These are phyloP conservation scores for Termitomyces sp. DNA, from an alignment of 1,284 basidiomycete species.

Conservation along the genomic window DNA sequence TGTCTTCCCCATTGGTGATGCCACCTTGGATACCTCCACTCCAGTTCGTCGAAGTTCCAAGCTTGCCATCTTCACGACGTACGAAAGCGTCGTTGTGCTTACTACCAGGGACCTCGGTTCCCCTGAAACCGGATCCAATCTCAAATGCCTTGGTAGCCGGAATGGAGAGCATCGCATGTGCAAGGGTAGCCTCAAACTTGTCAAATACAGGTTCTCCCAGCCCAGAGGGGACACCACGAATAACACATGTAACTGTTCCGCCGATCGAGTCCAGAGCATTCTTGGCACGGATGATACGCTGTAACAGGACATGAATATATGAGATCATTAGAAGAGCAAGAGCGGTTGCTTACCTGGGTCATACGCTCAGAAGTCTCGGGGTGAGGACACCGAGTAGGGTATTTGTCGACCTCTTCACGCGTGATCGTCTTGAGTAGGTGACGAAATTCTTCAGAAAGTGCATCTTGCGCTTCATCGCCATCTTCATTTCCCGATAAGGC, in stretches of 20 bases:
- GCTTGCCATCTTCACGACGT: constrained; percentile 57
- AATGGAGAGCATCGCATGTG: constrained; percentile 98
- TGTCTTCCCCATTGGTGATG: constrained; percentile 95
- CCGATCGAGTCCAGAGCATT: constrained; percentile 92
- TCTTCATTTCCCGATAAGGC: constrained; percentile 45
- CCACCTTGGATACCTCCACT: constrained; percentile 98
- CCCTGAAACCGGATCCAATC: constrained; percentile 95
- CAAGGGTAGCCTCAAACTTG: constrained; percentile 96
- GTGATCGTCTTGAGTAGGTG: constrained; percentile 78
- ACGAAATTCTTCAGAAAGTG: constrained; percentile 81
- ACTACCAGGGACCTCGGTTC: constrained; percentile 92
- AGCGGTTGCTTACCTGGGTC: constrained; percentile 59
- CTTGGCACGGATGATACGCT: constrained; percentile 95
- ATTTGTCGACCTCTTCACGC: constrained; percentile 85
- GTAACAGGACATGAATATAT: constrained; percentile 6
- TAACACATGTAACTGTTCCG: constrained; percentile 95
- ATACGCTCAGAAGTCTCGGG: constrained; percentile 83
- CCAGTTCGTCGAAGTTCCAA: constrained; percentile 93
- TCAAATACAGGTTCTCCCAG: constrained; percentile 98
- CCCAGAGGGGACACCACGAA: constrained; percentile 85
- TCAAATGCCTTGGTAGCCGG: constrained; percentile 99
- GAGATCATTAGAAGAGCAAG: constrained; percentile 4
- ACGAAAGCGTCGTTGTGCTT: constrained; percentile 93
- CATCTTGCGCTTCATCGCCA: constrained; percentile 72
- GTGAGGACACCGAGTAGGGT: constrained; percentile 90